Evolutionary conservation across 345 rosid species (phyloP).

Genomic region (Murraya paniculata): DNA sequence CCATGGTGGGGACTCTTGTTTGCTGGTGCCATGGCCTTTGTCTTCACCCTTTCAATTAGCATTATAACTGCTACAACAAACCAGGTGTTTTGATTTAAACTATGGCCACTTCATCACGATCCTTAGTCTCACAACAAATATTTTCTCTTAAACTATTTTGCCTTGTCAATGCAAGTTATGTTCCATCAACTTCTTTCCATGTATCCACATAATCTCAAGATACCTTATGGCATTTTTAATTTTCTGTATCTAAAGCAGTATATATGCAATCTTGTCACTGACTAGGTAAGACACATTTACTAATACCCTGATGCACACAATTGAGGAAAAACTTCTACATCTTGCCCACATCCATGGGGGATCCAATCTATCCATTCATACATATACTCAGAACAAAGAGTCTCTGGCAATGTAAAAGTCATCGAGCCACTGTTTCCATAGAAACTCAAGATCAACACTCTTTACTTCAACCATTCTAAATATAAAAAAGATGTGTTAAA

Average conservation of each 20-base stretch:
- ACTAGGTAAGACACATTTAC: neutral
- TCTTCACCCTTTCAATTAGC: slow-evolving; percentile 84
- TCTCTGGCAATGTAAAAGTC: too few relatives aligned
- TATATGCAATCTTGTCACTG: neutral
- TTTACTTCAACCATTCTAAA: too few relatives aligned
- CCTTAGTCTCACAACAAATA: neutral
- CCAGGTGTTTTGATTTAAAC: slow-evolving; percentile 45
- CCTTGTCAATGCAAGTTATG: neutral
- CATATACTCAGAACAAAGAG: too few relatives aligned
- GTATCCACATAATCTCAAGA: neutral
- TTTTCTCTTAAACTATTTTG: neutral
- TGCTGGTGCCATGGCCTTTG: slow-evolving; percentile 66
- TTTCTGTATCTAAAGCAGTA: neutral
- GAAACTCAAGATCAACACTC: too few relatives aligned
- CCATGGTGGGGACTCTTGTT: slow-evolving; percentile 97
- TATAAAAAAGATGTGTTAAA: too few relatives aligned
- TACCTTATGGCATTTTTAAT: neutral
- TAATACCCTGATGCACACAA: neutral
- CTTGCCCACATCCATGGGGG: too few relatives aligned
- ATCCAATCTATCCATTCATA: too few relatives aligned
- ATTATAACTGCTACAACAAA: slow-evolving; percentile 89
- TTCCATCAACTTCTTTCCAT: neutral
- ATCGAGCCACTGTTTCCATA: too few relatives aligned
- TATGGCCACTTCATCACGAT: neutral
- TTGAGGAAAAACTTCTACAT: too few relatives aligned